Base-by-base conservation (phyloP, 2,329 filamentous ascomycete genomes). In the Hirsutella thompsonii region DNA sequence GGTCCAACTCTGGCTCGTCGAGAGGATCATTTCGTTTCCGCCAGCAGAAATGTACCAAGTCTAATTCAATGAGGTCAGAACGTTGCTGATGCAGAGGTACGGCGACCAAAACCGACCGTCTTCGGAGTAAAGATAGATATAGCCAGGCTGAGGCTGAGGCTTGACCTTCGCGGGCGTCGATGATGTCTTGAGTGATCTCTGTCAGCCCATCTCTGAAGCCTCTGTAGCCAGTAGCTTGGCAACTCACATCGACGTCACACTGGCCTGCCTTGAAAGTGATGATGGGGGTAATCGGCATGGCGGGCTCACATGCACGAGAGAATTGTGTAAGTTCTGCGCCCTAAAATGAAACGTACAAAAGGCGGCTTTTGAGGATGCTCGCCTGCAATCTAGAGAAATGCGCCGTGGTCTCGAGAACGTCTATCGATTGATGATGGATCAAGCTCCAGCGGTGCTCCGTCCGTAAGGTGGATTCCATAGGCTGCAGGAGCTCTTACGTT, bases 31-130 rank as follows among this genome's bases (percentile, higher is more conserved):
- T 74, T 50, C 92, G 82, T 54, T 85, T 80, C 49, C 89, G 83
- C 93, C 93, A 98, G 75, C 89, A 95, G 67, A 98, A 94, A 68
- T 95, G 89, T 46, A 94, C 73, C 45, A 98, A 76, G 40, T 95
- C 83, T 88, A 49, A 18, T 14, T 9, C 14, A 18, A n/a, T 8
- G 13, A 16, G 3, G 30, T 33, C 18, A 34, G 32, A n/a, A n/a
- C 3, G n/a, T 1, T 16, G 30, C 14, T 8, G 32, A 5, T 14
- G 5, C n/a, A 4, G 9, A 6, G 8, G 32, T 18, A 2, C 8
- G 6, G 6, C 8, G 18, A 14, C 13, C 10, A 11, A 20, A 14
- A 42, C 57, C 43, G 56, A 82, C 81, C 90, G 80, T 95, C 90
- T 70, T 94, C 89, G 39, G 74, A 74, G 64, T 92, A 94, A 41